Conservation (phyloP, 1,139 yeast species). For the Neolecta irregularis region DNA sequence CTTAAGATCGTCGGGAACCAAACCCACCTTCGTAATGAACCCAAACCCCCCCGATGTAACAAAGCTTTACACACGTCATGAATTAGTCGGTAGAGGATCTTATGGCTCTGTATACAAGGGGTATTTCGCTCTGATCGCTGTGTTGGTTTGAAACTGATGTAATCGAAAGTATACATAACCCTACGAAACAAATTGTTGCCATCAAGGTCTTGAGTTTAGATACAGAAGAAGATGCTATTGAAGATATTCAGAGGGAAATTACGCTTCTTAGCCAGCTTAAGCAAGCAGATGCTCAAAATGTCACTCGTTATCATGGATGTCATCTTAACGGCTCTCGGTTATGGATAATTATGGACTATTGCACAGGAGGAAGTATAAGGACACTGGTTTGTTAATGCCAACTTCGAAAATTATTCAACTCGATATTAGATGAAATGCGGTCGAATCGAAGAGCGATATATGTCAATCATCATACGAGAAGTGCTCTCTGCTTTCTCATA, state of each 20-base stretch:
- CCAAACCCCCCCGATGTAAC: too few species aligned
- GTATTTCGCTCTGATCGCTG: constrained; percentile 24
- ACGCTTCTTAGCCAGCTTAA: constrained; percentile 71
- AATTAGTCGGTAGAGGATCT: constrained; percentile 88
- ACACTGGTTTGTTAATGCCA: constrained; percentile 32
- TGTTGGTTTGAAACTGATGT: background rate
- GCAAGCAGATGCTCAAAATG: constrained; percentile 56
- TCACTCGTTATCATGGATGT: constrained; percentile 84
- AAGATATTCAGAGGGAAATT: constrained; percentile 87
- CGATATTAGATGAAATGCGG: constrained; percentile 51
- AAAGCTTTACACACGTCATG: constrained; percentile 58
- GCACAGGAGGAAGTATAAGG: constrained; percentile 92
- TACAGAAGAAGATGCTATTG: constrained; percentile 85
- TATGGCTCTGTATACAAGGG: constrained; percentile 95
- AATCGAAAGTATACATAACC: constrained; percentile 29
- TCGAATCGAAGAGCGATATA: constrained; percentile 65
- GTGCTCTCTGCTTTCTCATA: constrained; percentile 58
- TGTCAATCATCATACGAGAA: constrained; percentile 72
- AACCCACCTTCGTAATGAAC: too few species aligned
- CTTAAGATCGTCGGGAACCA: too few species aligned
- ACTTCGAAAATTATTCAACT: background rate
- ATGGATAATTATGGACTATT: constrained; percentile 96
- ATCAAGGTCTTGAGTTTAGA: constrained; percentile 85
- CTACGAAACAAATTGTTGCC: constrained; percentile 67
- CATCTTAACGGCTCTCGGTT: constrained; percentile 71